These are phyloP conservation scores for Malus sieversii DNA, from an alignment of 306 rosid genomes.

Conservation along the genomic window DNA sequence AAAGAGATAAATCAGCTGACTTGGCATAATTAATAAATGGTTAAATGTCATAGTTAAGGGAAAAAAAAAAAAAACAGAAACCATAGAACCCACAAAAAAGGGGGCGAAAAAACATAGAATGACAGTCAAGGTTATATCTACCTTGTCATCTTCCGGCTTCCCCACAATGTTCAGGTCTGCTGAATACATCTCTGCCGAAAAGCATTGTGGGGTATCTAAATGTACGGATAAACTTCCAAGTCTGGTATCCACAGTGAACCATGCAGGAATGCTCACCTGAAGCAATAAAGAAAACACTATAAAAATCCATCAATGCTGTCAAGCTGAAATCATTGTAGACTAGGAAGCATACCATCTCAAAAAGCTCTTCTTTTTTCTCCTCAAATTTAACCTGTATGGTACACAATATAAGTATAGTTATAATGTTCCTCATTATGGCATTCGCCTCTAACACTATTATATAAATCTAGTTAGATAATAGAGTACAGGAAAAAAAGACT, in stretches of 20 bases:
- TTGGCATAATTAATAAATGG: not conserved
- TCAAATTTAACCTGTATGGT: constrained; percentile 72
- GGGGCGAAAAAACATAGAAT: not conserved
- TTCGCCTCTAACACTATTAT: constrained; percentile 9
- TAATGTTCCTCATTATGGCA: constrained; percentile 9
- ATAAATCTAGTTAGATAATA: constrained; percentile 10
- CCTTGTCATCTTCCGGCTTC: constrained; percentile 99
- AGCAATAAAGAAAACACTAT: constrained; percentile 20
- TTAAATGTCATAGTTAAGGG: not conserved
- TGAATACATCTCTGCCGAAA: constrained; percentile 97
- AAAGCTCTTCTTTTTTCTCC: constrained; percentile 86
- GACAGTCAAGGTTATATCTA: constrained; percentile 18
- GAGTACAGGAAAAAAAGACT: constrained; percentile 6
- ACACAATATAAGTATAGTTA: constrained; percentile 22
- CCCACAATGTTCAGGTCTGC: constrained; percentile 81
- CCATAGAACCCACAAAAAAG: not conserved
- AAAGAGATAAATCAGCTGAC: not conserved
- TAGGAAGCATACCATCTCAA: constrained; percentile 69
- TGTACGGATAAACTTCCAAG: constrained; percentile 96
- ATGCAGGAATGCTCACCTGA: constrained; percentile 95
- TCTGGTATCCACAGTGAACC: constrained; percentile 97
- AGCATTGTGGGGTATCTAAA: constrained; percentile 93
- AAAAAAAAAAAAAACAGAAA: not conserved
- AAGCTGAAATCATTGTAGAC: constrained; percentile 9
- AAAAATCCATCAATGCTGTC: constrained; percentile 17